phyloP scores from a whole-genome alignment of 257 asterid species.

The Gardenia jasminoides region DNA sequence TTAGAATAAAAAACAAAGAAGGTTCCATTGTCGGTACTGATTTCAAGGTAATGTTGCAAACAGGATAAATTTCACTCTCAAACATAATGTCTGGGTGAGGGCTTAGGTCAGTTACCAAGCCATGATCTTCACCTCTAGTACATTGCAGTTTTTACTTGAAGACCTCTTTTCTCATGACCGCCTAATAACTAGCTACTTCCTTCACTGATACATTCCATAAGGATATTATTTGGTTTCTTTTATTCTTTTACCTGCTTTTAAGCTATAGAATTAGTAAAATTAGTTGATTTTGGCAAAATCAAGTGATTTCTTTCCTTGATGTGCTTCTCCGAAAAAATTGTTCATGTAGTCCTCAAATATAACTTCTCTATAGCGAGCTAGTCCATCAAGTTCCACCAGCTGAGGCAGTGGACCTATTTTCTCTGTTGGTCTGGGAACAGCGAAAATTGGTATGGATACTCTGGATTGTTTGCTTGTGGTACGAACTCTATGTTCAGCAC shows the following conservation, averaged over 20 bases:
- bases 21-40: neutral
- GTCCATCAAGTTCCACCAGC: slow-evolving; percentile 28
- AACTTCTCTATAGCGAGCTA: slow-evolving; percentile 30
- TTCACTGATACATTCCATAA: neutral
- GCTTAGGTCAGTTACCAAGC: neutral
- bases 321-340: slow-evolving; percentile 33
- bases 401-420: slow-evolving; percentile 37
- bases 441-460: slow-evolving; percentile 38
- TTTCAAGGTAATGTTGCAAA: neutral
- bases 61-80: neutral
- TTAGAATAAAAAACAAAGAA: too few species aligned
- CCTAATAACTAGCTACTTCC: neutral
- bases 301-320: slow-evolving; percentile 38
- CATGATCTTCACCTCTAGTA: neutral
- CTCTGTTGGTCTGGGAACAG: slow-evolving; percentile 25
- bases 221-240: too few species aligned
- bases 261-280: neutral
- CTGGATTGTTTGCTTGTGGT: slow-evolving; percentile 36
- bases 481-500: slow-evolving; percentile 43
- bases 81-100: too few species aligned
- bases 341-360: slow-evolving; percentile 37
- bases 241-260: too few species aligned
- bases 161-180: too few species aligned
- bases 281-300: slow-evolving; percentile 20
- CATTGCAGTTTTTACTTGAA: neutral